Conservation (phyloP, 768 basidiomycete species). For the Boletus vermiculosoides region DNA sequence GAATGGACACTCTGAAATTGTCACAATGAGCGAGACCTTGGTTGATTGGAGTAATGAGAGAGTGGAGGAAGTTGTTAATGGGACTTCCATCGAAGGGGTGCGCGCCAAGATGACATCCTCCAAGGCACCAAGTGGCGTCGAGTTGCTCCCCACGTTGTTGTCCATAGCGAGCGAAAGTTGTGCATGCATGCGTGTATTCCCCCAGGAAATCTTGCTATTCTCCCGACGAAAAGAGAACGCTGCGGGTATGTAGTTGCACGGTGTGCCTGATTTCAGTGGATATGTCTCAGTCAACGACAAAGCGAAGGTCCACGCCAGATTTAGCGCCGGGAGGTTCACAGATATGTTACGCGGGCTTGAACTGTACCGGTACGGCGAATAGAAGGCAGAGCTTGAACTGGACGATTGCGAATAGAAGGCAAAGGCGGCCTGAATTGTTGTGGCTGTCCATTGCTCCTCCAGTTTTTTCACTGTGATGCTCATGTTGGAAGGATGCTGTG, state of each 20-base stretch:
- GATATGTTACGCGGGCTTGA: not conserved
- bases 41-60: not conserved
- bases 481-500: not conserved
- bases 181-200: conserved; percentile 11
- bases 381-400: not conserved
- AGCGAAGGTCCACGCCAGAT: conserved; percentile 16
- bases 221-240: conserved; percentile 10
- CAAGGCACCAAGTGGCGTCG: conserved; percentile 2
- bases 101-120: conserved; percentile 1
- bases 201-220: conserved; percentile 6
- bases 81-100: not conserved
- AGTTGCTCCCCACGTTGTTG: not conserved
- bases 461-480: not conserved
- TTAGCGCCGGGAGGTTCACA: conserved; percentile 12
- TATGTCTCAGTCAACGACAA: conserved; percentile 5
- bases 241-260: not conserved
- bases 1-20: conserved; percentile 17
- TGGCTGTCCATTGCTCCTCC: conserved; percentile 17
- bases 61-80: not conserved
- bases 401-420: not conserved
- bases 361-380: too few species aligned
- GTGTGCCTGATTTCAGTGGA: too few species aligned
- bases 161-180: conserved; percentile 1
- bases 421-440: conserved; percentile 11
- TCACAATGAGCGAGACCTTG: conserved; percentile 14